phyloP scores from a whole-genome alignment of 768 basidiomycete genomes.

The Collybia sordida region DNA sequence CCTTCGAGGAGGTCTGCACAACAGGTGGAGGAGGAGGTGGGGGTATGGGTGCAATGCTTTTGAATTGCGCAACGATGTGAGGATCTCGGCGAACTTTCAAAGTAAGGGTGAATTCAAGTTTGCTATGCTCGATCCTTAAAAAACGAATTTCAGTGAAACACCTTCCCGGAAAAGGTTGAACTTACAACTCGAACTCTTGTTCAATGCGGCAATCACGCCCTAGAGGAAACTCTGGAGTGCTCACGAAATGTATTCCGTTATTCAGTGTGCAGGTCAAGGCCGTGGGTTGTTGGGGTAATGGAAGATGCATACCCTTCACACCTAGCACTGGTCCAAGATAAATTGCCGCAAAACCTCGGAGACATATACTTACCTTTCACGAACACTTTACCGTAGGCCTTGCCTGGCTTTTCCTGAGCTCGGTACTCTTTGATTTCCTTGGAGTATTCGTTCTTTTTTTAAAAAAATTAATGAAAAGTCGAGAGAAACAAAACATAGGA shows the following conservation, averaged over 20 bases:
- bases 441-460: constrained; percentile 92
- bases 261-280: constrained; percentile 85
- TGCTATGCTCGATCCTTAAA: constrained; percentile 79
- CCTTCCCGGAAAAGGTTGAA: background rate
- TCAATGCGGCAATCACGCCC: constrained; percentile 63
- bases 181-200: constrained; percentile 90
- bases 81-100: constrained; percentile 85
- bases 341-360: background rate
- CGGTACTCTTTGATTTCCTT: constrained; percentile 85
- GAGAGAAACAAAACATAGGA: constrained; percentile 9
- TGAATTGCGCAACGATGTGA: constrained; percentile 79
- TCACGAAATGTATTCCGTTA: constrained; percentile 96
- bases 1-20: constrained; percentile 52
- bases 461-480: constrained; percentile 5
- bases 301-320: constrained; percentile 71
- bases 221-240: constrained; percentile 77
- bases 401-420: constrained; percentile 73
- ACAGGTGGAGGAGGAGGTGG: constrained; percentile 34
- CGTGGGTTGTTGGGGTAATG: constrained; percentile 76
- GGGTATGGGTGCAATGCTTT: constrained; percentile 49
- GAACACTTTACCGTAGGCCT: constrained; percentile 90
- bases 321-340: constrained; percentile 60
- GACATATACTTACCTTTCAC: constrained; percentile 66
- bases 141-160: background rate
- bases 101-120: constrained; percentile 91